Conservation (phyloP, 345 rosid genomes). For the Salix caprea region DNA sequence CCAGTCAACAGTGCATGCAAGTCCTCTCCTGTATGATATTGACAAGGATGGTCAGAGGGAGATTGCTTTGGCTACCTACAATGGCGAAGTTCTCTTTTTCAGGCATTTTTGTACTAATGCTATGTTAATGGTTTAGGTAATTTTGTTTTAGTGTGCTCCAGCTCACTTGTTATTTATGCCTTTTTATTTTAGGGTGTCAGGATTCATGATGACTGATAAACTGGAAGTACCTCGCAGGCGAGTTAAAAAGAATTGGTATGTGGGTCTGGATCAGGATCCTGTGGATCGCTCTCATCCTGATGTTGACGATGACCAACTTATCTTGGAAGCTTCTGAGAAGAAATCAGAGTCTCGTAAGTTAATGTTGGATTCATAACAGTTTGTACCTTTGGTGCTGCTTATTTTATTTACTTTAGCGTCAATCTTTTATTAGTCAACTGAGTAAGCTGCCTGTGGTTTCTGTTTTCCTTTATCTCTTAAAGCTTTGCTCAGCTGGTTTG, state of each 20-base stretch:
- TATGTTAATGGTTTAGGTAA: not conserved
- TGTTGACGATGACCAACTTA: constrained; percentile 66
- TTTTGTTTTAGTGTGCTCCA: not conserved
- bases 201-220: constrained; percentile 93
- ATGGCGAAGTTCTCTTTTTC: constrained; percentile 91
- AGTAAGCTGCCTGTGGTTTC: not conserved
- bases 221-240: constrained; percentile 85
- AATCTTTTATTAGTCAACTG: not conserved
- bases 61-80: constrained; percentile 92
- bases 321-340: constrained; percentile 55
- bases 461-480: not conserved
- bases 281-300: constrained; percentile 96
- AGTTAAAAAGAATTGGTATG: constrained; percentile 86
- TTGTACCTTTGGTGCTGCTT: not conserved
- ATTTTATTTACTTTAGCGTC: not conserved
- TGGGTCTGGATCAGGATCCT: constrained; percentile 78
- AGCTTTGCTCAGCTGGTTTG: not conserved
- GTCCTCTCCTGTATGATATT: constrained; percentile 89
- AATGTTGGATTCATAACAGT: constrained; percentile 2
- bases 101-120: constrained; percentile 47
- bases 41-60: constrained; percentile 97
- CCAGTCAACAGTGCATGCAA: constrained; percentile 94
- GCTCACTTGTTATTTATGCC: constrained; percentile 3
- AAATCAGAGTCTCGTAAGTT: constrained; percentile 55
- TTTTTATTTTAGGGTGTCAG: constrained; percentile 62